A percentile compares a stretch with the other conserved stretches of the same genome.
Conservation (phyloP, 805 yeast genomes). For the Teunomyces gatunensis region DNA sequence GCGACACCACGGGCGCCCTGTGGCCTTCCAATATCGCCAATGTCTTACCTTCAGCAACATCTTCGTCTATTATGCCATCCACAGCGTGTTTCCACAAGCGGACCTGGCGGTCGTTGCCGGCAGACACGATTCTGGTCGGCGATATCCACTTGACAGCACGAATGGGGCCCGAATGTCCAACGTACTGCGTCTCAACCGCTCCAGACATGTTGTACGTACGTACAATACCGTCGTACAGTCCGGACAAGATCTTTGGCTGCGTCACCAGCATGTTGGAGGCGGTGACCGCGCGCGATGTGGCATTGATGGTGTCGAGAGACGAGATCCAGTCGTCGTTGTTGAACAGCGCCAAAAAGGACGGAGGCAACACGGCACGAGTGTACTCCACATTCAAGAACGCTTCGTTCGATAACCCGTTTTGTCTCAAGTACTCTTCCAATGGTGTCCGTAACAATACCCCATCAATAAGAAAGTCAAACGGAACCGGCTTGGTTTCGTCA, state of each 20-base stretch:
- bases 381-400: conserved; percentile 78
- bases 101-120: conserved; percentile 84
- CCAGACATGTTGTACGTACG: conserved; percentile 86
- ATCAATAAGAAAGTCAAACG: conserved; percentile 89
- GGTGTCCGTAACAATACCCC: conserved; percentile 79
- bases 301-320: conserved; percentile 55
- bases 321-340: conserved; percentile 96
- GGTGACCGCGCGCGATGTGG: conserved; percentile 21
- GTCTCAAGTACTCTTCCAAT: conserved; percentile 71
- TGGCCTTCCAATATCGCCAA: conserved; percentile 88
- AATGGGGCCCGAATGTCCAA: conserved; percentile 87
- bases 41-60: conserved; percentile 66
- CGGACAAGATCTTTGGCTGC: conserved; percentile 67
- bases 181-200: conserved; percentile 70
- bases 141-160: conserved; percentile 79
- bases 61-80: conserved; percentile 43
- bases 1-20: conserved; percentile 76
- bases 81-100: conserved; percentile 77
- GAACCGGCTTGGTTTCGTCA: conserved; percentile 59
- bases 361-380: conserved; percentile 90
- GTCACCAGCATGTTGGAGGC: conserved; percentile 24
- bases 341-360: conserved; percentile 85
- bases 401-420: conserved; percentile 80
- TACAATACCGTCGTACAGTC: conserved; percentile 93
- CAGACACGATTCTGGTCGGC: conserved; percentile 72